Base-by-base conservation (phyloP, 371 early-diverging fungal species). In the Umbelopsis sp. region DNA sequence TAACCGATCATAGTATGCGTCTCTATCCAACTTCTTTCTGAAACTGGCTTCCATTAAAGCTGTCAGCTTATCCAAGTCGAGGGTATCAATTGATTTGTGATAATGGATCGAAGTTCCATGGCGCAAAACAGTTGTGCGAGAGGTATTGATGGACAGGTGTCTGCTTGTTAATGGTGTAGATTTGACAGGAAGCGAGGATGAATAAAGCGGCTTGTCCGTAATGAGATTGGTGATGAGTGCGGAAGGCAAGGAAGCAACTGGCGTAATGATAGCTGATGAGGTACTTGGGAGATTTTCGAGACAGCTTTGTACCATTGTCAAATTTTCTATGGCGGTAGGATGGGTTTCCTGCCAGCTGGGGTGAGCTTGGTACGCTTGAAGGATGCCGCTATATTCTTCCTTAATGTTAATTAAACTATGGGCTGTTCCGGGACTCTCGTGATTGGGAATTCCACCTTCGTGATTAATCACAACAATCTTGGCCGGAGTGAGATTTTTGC, bases 41-140 rank as follows among this genome's bases (percentile, higher is more conserved):
- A 97, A 97, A 63, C 95, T 93, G 0, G 85, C 75, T 70, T 97
- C 95, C 14, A 97, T 71, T 22, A 96, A 75, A 7, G 29, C 57
- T 2, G 80, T 78, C 0, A 96, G 74, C n/a, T 82, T 80, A 14
- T 63, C 68, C 41, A 84, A 25, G 65, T 93, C 85, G 10, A 93
- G 68, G 1, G 85, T 83, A 14, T 70, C 71, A 0, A 94, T 72
- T 16, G 76, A 72, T 9, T 73, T 63, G 70, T 85, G 87, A 25
- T 77, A 77, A 10, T 75, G 74, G 44, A 94, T 89, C 44, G 82
- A 86, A 66, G 93, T 83, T 24, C 97, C 96, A 62, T 85, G 86
- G 0, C 96, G 89, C 25, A 96, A 73, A 5, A 96, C 88, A 0
- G 94, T 96, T 0, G 91, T 88, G 35, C 80, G 84, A 1, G 70